Base-by-base conservation (phyloP, 129 eudicot species). In the Flaveria bidentis region DNA sequence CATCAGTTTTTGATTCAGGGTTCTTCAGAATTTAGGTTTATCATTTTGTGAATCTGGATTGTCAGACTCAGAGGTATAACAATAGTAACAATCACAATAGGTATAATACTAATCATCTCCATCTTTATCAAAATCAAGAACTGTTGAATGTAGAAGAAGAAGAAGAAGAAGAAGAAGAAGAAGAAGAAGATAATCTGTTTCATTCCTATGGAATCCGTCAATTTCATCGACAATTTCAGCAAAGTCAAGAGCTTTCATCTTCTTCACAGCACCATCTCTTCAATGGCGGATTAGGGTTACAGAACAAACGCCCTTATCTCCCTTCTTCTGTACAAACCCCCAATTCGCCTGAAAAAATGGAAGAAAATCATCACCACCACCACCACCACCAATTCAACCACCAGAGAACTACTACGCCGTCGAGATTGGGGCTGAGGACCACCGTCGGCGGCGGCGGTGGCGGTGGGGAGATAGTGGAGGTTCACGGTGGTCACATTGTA, bases 401-500 rank as follows among this genome's bases (percentile, higher is more conserved):
- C 36, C 82, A 76, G 0, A 69, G 22, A 66, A 6, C 60, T 18
- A 51, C 47, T 16, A 57, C 22, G 42, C 47, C 87, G 39, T 75
- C 87, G 10, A 84, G 89, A 78, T 64, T 81, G 15, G 89, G 91
- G 47, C 52, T 85, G 41, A 85, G 92, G 71, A 76, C 33, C 78
- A 18, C 77, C 50, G 33, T 28, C 33, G 81, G 75, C 10, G 82
- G 74, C 17, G 82, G 74, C 17, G 86, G 65, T 8, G 82, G 74
- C 17, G 88, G 65, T 8, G 96, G 92, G 4, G 88, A 87, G 75
- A 87, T 90, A 4, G 92, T 87, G 28, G 88, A 87, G 49, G 97
- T 92, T 5, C 86, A 92, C 65, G 97, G 97, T 2, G 97, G 97
- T n/a, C 96, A 89, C 91, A 89, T 89, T 88, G 88, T 89, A 16